Evolutionary conservation across 306 rosid genomes (phyloP), one percentile per base, ranked within the genome.

Genomic region (Acacia acuminata): DNA sequence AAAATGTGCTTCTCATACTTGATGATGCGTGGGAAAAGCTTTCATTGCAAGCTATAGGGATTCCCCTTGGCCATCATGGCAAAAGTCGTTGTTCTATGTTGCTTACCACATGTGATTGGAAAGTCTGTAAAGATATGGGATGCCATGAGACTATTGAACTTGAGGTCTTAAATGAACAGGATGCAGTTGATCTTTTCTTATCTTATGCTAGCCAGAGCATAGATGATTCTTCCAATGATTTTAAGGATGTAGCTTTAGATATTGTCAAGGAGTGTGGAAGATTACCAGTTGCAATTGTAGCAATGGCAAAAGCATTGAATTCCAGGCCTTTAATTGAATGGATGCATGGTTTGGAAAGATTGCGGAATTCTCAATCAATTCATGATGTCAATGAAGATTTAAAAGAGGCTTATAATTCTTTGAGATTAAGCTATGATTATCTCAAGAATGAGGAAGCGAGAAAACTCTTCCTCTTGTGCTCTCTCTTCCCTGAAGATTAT

Each of bases 401-500:
- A 7, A 4, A 14, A 36, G 30, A 19, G 13, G 15, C 32, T 27
- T 79, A 74, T 55, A 17, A 24, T 14, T 67, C 81, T 55, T 58
- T 79, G 50, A 55, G 51, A 25, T n/a, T 44, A 40, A 75, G 81
- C 14, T 79, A 11, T 75, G 66, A 84, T 56, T 0, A 74, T 55
- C n/a, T 79, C 30, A 56, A 67, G 53, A 0, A 53, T 19, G 11
- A 43, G 11, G 10, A 74, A 5, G 71, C 74, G 16, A 7, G 79
- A 61, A 0, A 34, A 3, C 19, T 79, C 0, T 79, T 83, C 19
- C 71, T 81, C 10, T 36, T 77, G 4, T 85, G 83, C 13, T 81
- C 85, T 45, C 1, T 85, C 5, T 81, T 85, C 15, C 80, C 8
- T 65, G 88, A 85, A 56, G 81, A 81, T 73, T 70, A 20, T 42